These are phyloP conservation scores for Suaeda aralocaspica DNA, from an alignment of 148 eudicot species.

Conservation along the genomic window DNA sequence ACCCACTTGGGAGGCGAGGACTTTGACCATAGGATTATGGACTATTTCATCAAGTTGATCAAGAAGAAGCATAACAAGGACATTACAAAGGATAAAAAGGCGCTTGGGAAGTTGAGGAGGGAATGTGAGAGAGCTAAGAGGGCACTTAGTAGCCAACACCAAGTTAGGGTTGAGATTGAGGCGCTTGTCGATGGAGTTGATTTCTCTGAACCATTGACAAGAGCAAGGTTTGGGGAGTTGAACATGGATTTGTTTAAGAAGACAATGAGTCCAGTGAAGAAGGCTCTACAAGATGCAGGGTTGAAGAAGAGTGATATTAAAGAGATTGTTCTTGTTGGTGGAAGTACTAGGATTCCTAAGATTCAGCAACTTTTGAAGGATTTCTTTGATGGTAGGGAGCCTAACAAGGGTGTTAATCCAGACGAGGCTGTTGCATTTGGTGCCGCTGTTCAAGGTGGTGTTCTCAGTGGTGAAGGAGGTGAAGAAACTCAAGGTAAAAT, in stretches of 20 bases:
- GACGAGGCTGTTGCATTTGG: slow-evolving; percentile 59
- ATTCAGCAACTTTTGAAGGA: slow-evolving; percentile 52
- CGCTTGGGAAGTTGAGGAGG: slow-evolving; percentile 42
- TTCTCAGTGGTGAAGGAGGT: slow-evolving; percentile 47
- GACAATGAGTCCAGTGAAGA: slow-evolving; percentile 46
- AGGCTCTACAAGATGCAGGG: slow-evolving; percentile 42
- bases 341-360: slow-evolving; percentile 56
- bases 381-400: slow-evolving; percentile 45
- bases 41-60: slow-evolving; percentile 46
- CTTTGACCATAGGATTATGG: slow-evolving; percentile 49
- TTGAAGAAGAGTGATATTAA: slow-evolving; percentile 38
- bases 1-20: slow-evolving; percentile 60
- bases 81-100: slow-evolving; percentile 48
- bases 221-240: slow-evolving; percentile 47
- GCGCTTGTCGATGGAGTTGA: slow-evolving; percentile 39
- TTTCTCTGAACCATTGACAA: slow-evolving; percentile 47
- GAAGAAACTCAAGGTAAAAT: slow-evolving; percentile 36
- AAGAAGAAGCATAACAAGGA: slow-evolving; percentile 47
- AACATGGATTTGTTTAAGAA: slow-evolving; percentile 52
- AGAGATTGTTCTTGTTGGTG: slow-evolving; percentile 54
- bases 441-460: slow-evolving; percentile 53
- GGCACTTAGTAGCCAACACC: slow-evolving; percentile 48
- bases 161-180: slow-evolving; percentile 44
- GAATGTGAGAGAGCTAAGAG: slow-evolving; percentile 52
- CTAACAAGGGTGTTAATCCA: slow-evolving; percentile 45